These are phyloP conservation scores for Aureobasidium uvarum DNA, from an alignment of 2,329 filamentous ascomycete species.

Conservation along the genomic window DNA sequence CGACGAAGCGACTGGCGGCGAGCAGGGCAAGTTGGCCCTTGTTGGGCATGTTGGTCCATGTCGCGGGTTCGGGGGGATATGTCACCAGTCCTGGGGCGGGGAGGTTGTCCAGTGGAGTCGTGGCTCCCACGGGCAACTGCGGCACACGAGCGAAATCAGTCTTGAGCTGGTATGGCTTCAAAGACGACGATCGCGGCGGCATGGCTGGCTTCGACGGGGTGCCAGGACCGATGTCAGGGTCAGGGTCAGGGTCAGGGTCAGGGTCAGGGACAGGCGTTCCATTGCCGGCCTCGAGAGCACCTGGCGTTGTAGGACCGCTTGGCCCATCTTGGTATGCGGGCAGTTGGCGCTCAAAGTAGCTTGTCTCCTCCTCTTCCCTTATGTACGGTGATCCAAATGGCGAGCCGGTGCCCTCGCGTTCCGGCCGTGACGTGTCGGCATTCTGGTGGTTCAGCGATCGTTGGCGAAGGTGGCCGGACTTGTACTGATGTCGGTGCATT, in stretches of 20 bases:
- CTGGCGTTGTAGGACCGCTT: slow-evolving; percentile 16
- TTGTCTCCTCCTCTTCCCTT: slow-evolving; percentile 28
- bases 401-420: slow-evolving; percentile 15
- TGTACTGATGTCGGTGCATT: slow-evolving; percentile 25
- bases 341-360: slow-evolving; percentile 24
- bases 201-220: slow-evolving; percentile 7
- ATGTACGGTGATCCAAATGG: slow-evolving; percentile 24
- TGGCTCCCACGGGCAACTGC: slow-evolving; percentile 9
- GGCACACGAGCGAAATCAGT: neutral
- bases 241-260: too few relatives aligned
- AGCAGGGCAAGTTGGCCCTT: slow-evolving; percentile 45
- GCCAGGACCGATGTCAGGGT: too few relatives aligned
- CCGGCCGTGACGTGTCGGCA: slow-evolving; percentile 28
- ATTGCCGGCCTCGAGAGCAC: slow-evolving; percentile 22
- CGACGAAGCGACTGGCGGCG: slow-evolving; percentile 44
- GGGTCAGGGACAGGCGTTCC: slow-evolving; percentile 11
- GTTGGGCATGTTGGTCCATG: slow-evolving; percentile 45
- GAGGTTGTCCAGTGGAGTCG: slow-evolving; percentile 12
- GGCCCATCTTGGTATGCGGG: slow-evolving; percentile 14
- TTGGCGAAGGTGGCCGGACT: slow-evolving; percentile 33
- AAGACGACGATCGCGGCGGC: slow-evolving; percentile 13
- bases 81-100: slow-evolving; percentile 24
- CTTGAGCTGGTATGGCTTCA: slow-evolving; percentile 16
- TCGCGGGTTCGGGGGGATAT: slow-evolving; percentile 33
- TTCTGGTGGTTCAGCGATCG: slow-evolving; percentile 28